Evolutionary conservation across 2,329 filamentous ascomycete genomes (phyloP).

Genomic region (Xylaria sp.): DNA sequence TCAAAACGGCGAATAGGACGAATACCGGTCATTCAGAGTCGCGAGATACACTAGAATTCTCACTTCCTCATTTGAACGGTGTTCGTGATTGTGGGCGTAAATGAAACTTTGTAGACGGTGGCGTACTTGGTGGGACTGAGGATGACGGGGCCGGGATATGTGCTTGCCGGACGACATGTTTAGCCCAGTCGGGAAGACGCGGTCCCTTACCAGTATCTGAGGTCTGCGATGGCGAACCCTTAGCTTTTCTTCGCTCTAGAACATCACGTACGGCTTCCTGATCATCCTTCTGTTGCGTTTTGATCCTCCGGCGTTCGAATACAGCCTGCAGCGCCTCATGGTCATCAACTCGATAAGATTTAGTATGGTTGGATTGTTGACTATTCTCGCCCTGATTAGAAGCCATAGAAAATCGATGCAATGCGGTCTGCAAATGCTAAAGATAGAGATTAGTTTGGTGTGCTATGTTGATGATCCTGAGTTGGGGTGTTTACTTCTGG

Average conservation of each 20-base stretch:
- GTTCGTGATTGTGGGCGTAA: constrained; percentile 36
- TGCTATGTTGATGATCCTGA: constrained; percentile 19
- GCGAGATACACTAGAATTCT: not conserved
- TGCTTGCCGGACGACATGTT: constrained; percentile 40
- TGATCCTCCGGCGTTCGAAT: constrained; percentile 38
- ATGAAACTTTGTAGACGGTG: constrained; percentile 16
- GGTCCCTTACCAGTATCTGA: constrained; percentile 35
- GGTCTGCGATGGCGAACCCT: constrained; percentile 31
- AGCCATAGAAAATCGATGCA: constrained; percentile 35
- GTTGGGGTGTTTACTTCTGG: constrained; percentile 43
- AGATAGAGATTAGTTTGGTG: constrained; percentile 36
- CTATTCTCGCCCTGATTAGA: constrained; percentile 21
- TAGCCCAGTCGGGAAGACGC: constrained; percentile 47
- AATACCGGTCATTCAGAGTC: not conserved
- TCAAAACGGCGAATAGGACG: not conserved
- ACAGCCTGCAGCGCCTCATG: constrained; percentile 37
- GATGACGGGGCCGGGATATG: constrained; percentile 38
- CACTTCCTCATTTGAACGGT: constrained; percentile 40
- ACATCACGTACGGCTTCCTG: constrained; percentile 39
- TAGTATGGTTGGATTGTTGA: constrained; percentile 30
- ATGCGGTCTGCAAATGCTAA: constrained; percentile 41
- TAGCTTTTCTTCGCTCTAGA: constrained; percentile 40
- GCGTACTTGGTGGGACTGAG: constrained; percentile 19
- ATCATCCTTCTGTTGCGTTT: constrained; percentile 29
- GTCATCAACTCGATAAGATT: constrained; percentile 46